Conservation (phyloP, 1,284 basidiomycete genomes). For the Hortiboletus rubellus region DNA sequence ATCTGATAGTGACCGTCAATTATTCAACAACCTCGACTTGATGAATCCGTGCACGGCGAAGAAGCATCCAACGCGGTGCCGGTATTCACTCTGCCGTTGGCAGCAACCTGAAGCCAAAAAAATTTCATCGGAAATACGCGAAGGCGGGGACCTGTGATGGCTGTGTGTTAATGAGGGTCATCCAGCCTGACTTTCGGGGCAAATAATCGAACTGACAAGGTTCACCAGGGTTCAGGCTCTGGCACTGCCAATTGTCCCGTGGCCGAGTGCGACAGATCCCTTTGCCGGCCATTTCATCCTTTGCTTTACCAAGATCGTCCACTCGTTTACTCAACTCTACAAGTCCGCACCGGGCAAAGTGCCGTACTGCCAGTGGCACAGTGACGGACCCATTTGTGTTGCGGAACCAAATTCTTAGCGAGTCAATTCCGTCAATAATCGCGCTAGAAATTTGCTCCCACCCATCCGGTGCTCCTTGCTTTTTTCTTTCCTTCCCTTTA, state of each 20-base stretch:
- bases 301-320: conserved; percentile 27
- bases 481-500: conserved; percentile 26
- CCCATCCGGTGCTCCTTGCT: conserved; percentile 18
- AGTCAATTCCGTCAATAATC: conserved; percentile 40
- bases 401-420: conserved; percentile 41
- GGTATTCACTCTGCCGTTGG: conserved; percentile 23
- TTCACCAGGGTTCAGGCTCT: conserved; percentile 36
- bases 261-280: conserved; percentile 21
- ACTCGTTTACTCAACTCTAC: conserved; percentile 30
- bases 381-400: conserved; percentile 35
- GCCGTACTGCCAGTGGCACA: conserved; percentile 24
- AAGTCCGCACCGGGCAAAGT: conserved; percentile 26
- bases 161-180: conserved; percentile 40
- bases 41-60: conserved; percentile 5
- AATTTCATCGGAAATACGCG: conserved; percentile 41
- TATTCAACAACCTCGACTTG: background rate
- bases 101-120: conserved; percentile 26
- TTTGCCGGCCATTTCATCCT: conserved; percentile 14
- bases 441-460: conserved; percentile 37
- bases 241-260: conserved; percentile 36
- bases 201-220: conserved; percentile 31
- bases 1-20: background rate
- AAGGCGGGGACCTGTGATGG: conserved; percentile 39
- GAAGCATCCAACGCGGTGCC: conserved; percentile 6
- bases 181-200: conserved; percentile 33